Evolutionary conservation across 2,329 filamentous ascomycete species (phyloP), one percentile per base, ranked within the genome.

Genomic region (Ascomycota sp.): DNA sequence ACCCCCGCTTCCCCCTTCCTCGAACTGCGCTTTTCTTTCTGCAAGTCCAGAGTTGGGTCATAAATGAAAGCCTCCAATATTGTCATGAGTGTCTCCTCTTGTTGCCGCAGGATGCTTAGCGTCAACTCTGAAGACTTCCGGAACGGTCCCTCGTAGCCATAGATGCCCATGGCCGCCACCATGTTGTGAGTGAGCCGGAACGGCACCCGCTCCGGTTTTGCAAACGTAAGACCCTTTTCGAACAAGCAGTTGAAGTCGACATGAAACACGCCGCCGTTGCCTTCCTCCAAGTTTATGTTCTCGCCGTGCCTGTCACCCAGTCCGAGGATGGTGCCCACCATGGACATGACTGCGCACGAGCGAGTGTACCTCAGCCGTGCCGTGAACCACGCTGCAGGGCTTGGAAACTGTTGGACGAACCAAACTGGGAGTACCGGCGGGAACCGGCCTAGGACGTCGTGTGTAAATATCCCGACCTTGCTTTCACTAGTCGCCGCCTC

Each of bases 241-340:
- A 99, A 99, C 4, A 98, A 71, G 52, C 91, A 98, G 56, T 98
- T 98, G 64, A 99, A 98, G 55, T 98, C 89, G 27, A 99, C 91
- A 52, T 99, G 89, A 52, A 98, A 80, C 3, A 92, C 74, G 30
- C 86, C 86, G 27, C 91, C 89, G 38, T 83, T 91, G 33, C 79
- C 77, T 56, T 95, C 82, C 51, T 95, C 83, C 21, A 98, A 72
- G 20, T 94, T 69, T 32, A 99, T 81, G 51, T 99, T 99, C 52
- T 98, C 89, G 34, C 86, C 86, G 53, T 99, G 89, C 4, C 89
- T 75, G 52, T 99, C 89, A 24, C 89, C 89, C 1, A 99, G 63
- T 0, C 78, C 89, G 4, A 99, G 66, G 29, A 95, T 85, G 33
- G 92, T 91, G 29, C 89, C 89, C 4, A 93, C 82, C 69, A 99